Percentiles rank a stretch among this genome's conserved stretches.
These are phyloP conservation scores for Saturnispora ahearnii DNA, from an alignment of 805 yeast species.

Conservation along the genomic window DNA sequence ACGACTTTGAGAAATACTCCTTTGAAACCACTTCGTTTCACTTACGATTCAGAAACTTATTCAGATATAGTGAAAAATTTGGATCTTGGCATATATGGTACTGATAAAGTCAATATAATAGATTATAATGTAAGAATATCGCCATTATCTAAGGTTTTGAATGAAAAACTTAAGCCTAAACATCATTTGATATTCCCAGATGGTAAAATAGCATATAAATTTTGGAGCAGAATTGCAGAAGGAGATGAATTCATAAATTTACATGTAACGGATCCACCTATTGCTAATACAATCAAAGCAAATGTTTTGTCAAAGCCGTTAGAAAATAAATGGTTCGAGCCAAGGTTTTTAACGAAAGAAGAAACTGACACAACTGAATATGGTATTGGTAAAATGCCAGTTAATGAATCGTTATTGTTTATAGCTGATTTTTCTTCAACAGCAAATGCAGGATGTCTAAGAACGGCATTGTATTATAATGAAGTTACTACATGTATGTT, in stretches of 20 bases:
- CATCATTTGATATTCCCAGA: conserved; percentile 47
- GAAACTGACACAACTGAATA: background rate
- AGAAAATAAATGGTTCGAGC: conserved; percentile 35
- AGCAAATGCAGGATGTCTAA: conserved; percentile 55
- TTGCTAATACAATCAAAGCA: conserved; percentile 15
- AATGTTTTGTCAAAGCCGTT: conserved; percentile 25
- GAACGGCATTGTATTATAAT: conserved; percentile 25
- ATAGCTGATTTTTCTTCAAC: conserved; percentile 25
- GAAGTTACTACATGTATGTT: conserved; percentile 23
- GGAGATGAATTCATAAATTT: conserved; percentile 12
- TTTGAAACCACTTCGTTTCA: conserved; percentile 10
- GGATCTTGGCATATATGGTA: conserved; percentile 20
- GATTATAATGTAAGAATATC: conserved; percentile 57
- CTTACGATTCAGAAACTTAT: conserved; percentile 14
- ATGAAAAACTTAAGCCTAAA: conserved; percentile 50
- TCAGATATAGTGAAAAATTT: conserved; percentile 39
- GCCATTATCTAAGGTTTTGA: conserved; percentile 52
- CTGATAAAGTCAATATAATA: conserved; percentile 37
- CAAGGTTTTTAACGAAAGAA: conserved; percentile 15
- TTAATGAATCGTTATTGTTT: conserved; percentile 24
- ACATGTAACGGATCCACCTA: conserved; percentile 13
- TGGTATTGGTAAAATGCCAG: conserved; percentile 9
- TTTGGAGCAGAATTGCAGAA: conserved; percentile 17
- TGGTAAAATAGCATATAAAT: conserved; percentile 13
- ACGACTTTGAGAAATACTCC: background rate